Conservation (phyloP, 495 filamentous ascomycete species). For the Chaetomium tenue region DNA sequence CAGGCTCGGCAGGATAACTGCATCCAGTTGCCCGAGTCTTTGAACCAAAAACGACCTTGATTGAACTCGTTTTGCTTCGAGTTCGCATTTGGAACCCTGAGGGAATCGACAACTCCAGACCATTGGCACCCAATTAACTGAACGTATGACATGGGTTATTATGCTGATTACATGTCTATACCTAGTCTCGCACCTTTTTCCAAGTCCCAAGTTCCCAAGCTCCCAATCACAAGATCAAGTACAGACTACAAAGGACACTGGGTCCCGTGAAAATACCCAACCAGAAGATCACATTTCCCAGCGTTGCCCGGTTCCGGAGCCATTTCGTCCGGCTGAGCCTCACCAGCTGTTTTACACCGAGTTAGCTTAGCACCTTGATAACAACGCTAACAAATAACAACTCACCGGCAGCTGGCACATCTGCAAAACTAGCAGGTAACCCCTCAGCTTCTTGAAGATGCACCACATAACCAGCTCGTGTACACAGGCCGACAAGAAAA, state of each 20-base stretch:
- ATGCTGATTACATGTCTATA: background rate
- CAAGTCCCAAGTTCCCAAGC: background rate
- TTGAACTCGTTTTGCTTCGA: too few relatives aligned
- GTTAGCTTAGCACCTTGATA: background rate
- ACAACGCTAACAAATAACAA: background rate
- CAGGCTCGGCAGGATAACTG: background rate
- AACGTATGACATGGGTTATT: background rate
- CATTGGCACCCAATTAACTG: too few relatives aligned
- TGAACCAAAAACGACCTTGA: background rate
- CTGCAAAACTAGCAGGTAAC: constrained; percentile 67
- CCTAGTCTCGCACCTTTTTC: background rate
- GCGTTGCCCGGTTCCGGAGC: constrained; percentile 55
- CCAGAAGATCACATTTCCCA: constrained; percentile 77
- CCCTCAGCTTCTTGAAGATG: constrained; percentile 72
- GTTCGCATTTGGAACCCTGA: too few relatives aligned
- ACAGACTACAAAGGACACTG: constrained; percentile 67
- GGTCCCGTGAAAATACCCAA: constrained; percentile 68
- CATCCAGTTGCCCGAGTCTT: background rate
- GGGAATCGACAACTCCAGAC: too few relatives aligned
- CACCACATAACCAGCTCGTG: constrained; percentile 77
- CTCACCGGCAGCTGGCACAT: constrained; percentile 63
- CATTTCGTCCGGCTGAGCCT: constrained; percentile 59
- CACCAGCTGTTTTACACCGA: constrained; percentile 46
- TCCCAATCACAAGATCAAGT: constrained; percentile 58
- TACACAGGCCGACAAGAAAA: constrained; percentile 64